A percentile compares a stretch with the other conserved stretches of the same genome.
Evolutionary conservation across 148 eudicot genomes (phyloP).

Genomic region (Chenopodium formosanum): DNA sequence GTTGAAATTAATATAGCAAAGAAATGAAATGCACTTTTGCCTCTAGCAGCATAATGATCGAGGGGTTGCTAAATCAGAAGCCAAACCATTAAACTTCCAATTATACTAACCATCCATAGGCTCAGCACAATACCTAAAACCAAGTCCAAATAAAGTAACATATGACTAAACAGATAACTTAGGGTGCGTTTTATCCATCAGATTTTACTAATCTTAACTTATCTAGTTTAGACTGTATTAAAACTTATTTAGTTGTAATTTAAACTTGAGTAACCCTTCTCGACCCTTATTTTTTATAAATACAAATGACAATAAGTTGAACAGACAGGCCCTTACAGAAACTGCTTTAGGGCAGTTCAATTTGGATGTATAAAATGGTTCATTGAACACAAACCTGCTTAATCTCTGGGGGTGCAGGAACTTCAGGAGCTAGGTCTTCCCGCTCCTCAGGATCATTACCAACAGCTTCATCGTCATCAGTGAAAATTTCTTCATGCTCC

Average conservation of each 20-base stretch:
- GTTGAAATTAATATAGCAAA: background rate
- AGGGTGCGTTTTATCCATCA: background rate
- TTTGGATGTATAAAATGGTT: background rate
- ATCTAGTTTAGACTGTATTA: too few species aligned
- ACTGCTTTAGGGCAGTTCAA: background rate
- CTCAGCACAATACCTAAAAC: background rate
- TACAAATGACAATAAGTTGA: too few species aligned
- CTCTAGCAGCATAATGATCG: background rate
- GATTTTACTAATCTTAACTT: too few species aligned
- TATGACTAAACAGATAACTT: background rate
- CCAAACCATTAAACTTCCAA: background rate
- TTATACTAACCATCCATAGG: background rate
- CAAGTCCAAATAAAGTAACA: background rate
- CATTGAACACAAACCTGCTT: constrained; percentile 55
- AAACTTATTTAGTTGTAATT: too few species aligned
- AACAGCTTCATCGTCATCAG: constrained; percentile 96
- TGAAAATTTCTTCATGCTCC: constrained; percentile 98
- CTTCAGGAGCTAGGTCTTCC: constrained; percentile 84
- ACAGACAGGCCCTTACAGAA: too few species aligned
- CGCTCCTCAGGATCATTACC: constrained; percentile 87
- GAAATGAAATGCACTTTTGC: background rate
- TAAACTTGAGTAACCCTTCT: too few species aligned
- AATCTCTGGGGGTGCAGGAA: constrained; percentile 98
- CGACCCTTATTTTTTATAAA: too few species aligned
- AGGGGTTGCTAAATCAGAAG: background rate